Conservation (phyloP, 163 green algal genomes). For the Coccomyxa subellipsoidea region DNA sequence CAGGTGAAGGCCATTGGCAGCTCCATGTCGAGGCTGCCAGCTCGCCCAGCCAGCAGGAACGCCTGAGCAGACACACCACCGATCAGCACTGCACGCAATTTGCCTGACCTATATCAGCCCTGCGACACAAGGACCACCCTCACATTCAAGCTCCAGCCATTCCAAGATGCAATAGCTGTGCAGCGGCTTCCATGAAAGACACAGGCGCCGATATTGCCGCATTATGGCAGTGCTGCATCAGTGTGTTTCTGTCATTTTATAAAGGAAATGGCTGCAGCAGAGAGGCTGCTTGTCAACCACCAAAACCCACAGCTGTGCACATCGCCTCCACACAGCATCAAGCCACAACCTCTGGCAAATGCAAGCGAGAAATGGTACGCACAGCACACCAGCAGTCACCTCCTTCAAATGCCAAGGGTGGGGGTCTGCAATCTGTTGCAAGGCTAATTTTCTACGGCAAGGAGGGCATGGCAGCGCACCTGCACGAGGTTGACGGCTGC, state of each 20-base stretch:
- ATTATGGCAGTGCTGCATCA: too few relatives aligned
- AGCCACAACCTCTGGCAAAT: too few relatives aligned
- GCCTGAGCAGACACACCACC: neutral
- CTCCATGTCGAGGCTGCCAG: neutral
- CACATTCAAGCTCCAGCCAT: neutral
- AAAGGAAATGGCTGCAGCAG: too few relatives aligned
- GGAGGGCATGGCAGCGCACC: neutral
- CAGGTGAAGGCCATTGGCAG: neutral
- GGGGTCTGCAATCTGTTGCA: too few relatives aligned
- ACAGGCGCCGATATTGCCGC: neutral
- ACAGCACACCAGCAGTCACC: too few relatives aligned
- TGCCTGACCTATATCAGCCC: neutral
- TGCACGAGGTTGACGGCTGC: conserved; percentile 1
- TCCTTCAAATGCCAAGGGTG: too few relatives aligned
- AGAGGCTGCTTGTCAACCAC: too few relatives aligned
- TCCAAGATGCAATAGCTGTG: neutral
- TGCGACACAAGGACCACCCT: neutral
- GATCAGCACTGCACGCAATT: neutral
- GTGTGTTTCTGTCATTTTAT: too few relatives aligned
- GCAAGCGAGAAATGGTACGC: too few relatives aligned
- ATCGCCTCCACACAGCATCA: too few relatives aligned
- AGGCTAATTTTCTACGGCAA: too few relatives aligned
- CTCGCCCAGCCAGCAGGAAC: conserved; percentile 1
- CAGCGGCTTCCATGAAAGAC: neutral
- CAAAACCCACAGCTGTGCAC: too few relatives aligned